Base-by-base conservation (phyloP, 2,329 filamentous ascomycete species). In the Plenodomus biglobosus region DNA sequence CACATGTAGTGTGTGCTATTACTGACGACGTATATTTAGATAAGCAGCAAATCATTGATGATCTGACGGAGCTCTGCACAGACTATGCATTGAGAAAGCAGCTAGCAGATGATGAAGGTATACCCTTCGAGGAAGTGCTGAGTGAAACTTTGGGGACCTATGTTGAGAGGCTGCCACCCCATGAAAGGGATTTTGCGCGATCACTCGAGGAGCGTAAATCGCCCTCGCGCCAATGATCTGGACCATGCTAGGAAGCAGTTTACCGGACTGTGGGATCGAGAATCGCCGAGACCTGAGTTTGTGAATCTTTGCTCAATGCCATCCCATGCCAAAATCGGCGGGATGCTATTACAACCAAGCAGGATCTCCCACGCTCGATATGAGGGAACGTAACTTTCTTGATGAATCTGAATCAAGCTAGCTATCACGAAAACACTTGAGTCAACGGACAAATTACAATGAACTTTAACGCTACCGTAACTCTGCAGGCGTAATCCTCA, bases 51-150 rank as follows among this genome's bases (percentile, higher is more conserved):
- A 46, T 53, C 19, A 21, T 42, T 19, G 43, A 53, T 13, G 24
- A 40, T 24, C 32, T 53, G 15, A 40, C 42, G 30, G 46, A 37
- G 24, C 36, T 53, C 18, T 38, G 39, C 22, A 43, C 44, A n/a
- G 50, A 38, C n/a, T 37, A 50, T 30, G 42, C 34, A 8, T 21
- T 46, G n/a, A 42, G 50, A 8, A 35, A 27, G 15, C 47, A 50
- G 24, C 39, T 50, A 21, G 50, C 50, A 2, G 24, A 16, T n/a
- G 47, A 50, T 16, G 38, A 46, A 21, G 43, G 40, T 10, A 42
- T 44, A 17, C 32, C 34, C 10, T 50, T 53, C 21, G 44, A 50
- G 8, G 50, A 53, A 32, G 47, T 47, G 16, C 8, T 53, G 20
- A 21, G 17, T 11, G 20, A 21, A 27, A 36, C 41, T 10, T 37